Base-by-base conservation (phyloP, 2,329 filamentous ascomycete species). In the Fusarium nematophilum region DNA sequence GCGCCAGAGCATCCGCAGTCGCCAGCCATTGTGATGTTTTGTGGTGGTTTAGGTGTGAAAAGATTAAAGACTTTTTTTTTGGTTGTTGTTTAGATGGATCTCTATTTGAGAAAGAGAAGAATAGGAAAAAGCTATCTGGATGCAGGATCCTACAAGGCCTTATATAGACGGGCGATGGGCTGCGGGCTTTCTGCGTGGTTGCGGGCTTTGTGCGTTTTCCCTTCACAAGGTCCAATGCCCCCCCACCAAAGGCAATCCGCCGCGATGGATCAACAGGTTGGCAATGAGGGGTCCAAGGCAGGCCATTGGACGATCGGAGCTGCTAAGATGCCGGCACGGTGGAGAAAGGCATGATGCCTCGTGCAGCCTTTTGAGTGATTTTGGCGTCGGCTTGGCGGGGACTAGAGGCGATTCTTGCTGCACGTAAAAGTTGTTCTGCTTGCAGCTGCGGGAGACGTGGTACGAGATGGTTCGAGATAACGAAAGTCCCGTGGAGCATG, bases 1-100 rank as follows among this genome's bases (percentile, higher is more conserved):
- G 69, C 59, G 64, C 72, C 70, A 61, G 72, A 73, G 69, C 73
- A 75, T 62, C 72, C 73, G 62, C 73, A 75, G 68, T 75, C 62
- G 60, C 68, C 72, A 71, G 72, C 64, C 73, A 76, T 76, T 65
- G 62, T 73, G 69, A 69, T 66, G 26, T 59, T 48, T 53, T 66
- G 55, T 58, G 21, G 34, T 53, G 30, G 23, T 17, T 51, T n/a
- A 48, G 58, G 58, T 53, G 30, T 37, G 33, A 42, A 44, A 52
- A 53, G 38, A 46, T 47, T 17, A 56, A 57, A 48, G 42, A 9
- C 14, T 39, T 6, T 5, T 23, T 40, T 50, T 29, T 57, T 38
- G 9, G 33, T 13, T 42, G 33, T 45, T 38, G 49, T 53, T 65
- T 48, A 61, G 53, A 49, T 54, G 30, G 31, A 52, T 60, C 40